Evolutionary conservation across 371 early-diverging fungal species (phyloP), one percentile per base, ranked within the genome.

Genomic region (Polyrhizophydium stewartii): DNA sequence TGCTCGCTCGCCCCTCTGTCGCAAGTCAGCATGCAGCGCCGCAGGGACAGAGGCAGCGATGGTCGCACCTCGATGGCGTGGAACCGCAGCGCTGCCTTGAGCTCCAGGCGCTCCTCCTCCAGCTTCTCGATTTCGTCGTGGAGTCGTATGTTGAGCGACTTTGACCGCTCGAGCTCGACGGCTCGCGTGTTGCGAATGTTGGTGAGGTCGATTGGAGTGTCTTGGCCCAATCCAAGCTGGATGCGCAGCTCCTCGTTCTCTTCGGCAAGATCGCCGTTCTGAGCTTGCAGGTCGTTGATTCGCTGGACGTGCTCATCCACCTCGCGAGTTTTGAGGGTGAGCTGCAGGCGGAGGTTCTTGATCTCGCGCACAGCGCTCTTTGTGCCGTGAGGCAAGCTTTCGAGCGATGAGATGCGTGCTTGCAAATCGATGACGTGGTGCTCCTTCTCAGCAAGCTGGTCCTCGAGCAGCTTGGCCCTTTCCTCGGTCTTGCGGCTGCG

Each of bases 41-140:
- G 7, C 31, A 55, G 6, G 7, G 7, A 33, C n/a, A 55, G 22
- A 12, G 13, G 6, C 9, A n/a, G n/a, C 13, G 50, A 12, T 22
- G 50, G 22, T 33, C 31, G 25, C 47, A 68, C 63, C 41, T 73
- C 75, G n/a, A 82, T 43, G 1, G 80, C 82, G 33, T 68, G 69
- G 19, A 73, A 30, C 13, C 82, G 61, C 27, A 79, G 57, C 22
- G 59, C 27, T 1, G 64, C 43, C 66, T 82, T 82, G 24, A 80
- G 56, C 41, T 66, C 59, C 10, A 82, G 22, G 30, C 82, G 56
- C 63, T 82, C 82, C 24, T 76, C 69, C 56, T 82, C 82, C 41
- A 82, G 60, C 30, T 43, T 16, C 21, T 79, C 75, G 27, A 82
- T 66, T 61, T 82, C 82, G n/a, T 62, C 51, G 30, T 66, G 65